Conservation (phyloP, 2,329 filamentous ascomycete genomes). For the Aaosphaeria arxii region DNA sequence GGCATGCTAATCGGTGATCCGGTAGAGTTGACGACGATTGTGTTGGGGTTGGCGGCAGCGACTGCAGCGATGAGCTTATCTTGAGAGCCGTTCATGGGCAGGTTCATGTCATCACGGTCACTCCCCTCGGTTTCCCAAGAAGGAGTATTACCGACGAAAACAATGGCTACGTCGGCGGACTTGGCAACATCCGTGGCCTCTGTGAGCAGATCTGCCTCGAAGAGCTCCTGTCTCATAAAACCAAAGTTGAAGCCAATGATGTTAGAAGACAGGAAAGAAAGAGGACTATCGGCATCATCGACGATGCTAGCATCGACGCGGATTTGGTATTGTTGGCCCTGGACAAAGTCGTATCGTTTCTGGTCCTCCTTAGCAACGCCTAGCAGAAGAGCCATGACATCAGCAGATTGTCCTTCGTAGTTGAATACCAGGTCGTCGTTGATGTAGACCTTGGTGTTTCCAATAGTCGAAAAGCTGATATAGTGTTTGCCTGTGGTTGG, state of each 20-base stretch:
- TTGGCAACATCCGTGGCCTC: slow-evolving; percentile 23
- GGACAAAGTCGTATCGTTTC: slow-evolving; percentile 56
- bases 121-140: slow-evolving; percentile 55
- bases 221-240: slow-evolving; percentile 28
- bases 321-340: slow-evolving; percentile 58
- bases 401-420: slow-evolving; percentile 49
- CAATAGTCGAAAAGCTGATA: slow-evolving; percentile 30
- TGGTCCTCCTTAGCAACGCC: slow-evolving; percentile 63
- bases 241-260: slow-evolving; percentile 31
- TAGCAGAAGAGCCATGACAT: slow-evolving; percentile 64
- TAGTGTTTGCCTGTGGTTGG: slow-evolving; percentile 22
- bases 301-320: slow-evolving; percentile 57
- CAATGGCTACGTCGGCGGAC: slow-evolving; percentile 27
- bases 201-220: slow-evolving; percentile 24
- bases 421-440: slow-evolving; percentile 25
- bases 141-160: slow-evolving; percentile 33
- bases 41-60: slow-evolving; percentile 63
- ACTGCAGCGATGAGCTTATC: slow-evolving; percentile 66
- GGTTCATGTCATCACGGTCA: slow-evolving; percentile 55
- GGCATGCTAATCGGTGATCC: slow-evolving; percentile 72
- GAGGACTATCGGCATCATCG: slow-evolving; percentile 48
- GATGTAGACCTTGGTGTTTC: slow-evolving; percentile 27
- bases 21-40: slow-evolving; percentile 72
- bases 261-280: slow-evolving; percentile 22
- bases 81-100: slow-evolving; percentile 50